A percentile compares a stretch with the other conserved stretches of the same genome.
Evolutionary conservation across 1,284 basidiomycete species (phyloP).

Genomic region (Ustilago esculenta): DNA sequence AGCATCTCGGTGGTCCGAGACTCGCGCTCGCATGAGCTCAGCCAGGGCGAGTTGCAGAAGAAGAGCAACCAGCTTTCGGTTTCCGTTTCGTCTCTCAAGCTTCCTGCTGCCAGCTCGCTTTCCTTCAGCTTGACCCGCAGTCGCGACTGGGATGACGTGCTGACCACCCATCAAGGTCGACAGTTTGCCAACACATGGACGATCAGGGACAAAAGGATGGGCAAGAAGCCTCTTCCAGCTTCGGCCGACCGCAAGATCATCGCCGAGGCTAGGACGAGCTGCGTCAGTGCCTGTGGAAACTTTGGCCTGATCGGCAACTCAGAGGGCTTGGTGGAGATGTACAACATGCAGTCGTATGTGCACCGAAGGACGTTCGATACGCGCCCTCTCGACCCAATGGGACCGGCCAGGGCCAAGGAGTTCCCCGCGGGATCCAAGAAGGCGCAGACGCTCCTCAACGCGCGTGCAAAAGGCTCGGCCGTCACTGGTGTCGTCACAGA

Average conservation of each 20-base stretch:
- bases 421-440: slow-evolving; percentile 30
- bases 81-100: slow-evolving; percentile 72
- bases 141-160: slow-evolving; percentile 97
- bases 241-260: slow-evolving; percentile 37
- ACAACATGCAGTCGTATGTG: slow-evolving; percentile 80
- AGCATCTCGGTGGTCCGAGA: slow-evolving; percentile 85
- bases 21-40: slow-evolving; percentile 78
- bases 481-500: slow-evolving; percentile 84
- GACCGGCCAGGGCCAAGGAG: slow-evolving; percentile 30
- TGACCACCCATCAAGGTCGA: slow-evolving; percentile 83
- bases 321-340: slow-evolving; percentile 59
- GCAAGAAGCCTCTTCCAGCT: slow-evolving; percentile 43
- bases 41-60: slow-evolving; percentile 82
- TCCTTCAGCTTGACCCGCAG: slow-evolving; percentile 82
- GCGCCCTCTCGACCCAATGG: slow-evolving; percentile 35
- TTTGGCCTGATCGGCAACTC: slow-evolving; percentile 78
- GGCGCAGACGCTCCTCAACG: slow-evolving; percentile 29
- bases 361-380: slow-evolving; percentile 73
- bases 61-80: slow-evolving; percentile 84
- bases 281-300: slow-evolving; percentile 93
- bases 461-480: slow-evolving; percentile 30
- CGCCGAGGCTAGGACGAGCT: slow-evolving; percentile 69
- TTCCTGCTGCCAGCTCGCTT: slow-evolving; percentile 78
- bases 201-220: slow-evolving; percentile 58
- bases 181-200: slow-evolving; percentile 57